phyloP scores from a whole-genome alignment of 2,329 filamentous ascomycete species.

The Colletotrichum plurivorum region DNA sequence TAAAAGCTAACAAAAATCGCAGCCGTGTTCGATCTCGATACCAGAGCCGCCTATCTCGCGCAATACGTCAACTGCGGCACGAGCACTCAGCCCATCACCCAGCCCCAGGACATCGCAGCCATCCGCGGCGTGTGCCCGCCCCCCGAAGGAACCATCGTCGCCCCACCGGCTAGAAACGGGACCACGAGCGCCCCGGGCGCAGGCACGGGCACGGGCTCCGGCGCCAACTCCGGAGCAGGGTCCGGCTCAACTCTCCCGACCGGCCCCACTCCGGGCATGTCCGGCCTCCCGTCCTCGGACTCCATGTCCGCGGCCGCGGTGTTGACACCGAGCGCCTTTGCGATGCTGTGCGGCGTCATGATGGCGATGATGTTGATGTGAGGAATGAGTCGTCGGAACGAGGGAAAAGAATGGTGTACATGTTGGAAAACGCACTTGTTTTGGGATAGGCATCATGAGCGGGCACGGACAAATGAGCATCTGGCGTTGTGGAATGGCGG shows the following conservation, averaged over 20 bases:
- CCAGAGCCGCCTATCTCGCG: constrained; percentile 63
- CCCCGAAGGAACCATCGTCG: background rate
- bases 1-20: background rate
- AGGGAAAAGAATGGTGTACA: background rate
- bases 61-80: constrained; percentile 67
- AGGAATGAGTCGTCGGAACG: background rate
- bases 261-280: constrained; percentile 10
- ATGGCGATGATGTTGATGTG: constrained; percentile 17
- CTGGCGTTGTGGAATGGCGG: constrained; percentile 23
- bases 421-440: constrained; percentile 8
- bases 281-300: constrained; percentile 16
- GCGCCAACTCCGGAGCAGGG: background rate
- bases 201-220: background rate
- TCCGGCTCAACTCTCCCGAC: constrained; percentile 1
- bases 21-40: constrained; percentile 68
- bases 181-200: constrained; percentile 7
- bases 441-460: constrained; percentile 21
- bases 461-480: background rate
- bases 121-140: constrained; percentile 29
- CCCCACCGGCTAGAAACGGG: constrained; percentile 13
- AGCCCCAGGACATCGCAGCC: constrained; percentile 32
- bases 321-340: background rate
- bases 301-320: constrained; percentile 10
- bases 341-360: background rate
- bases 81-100: constrained; percentile 33